A percentile compares a stretch with the other conserved stretches of the same genome.
Conservation (phyloP, 73 alveolate genomes). For the Paramecium sonneborni region DNA sequence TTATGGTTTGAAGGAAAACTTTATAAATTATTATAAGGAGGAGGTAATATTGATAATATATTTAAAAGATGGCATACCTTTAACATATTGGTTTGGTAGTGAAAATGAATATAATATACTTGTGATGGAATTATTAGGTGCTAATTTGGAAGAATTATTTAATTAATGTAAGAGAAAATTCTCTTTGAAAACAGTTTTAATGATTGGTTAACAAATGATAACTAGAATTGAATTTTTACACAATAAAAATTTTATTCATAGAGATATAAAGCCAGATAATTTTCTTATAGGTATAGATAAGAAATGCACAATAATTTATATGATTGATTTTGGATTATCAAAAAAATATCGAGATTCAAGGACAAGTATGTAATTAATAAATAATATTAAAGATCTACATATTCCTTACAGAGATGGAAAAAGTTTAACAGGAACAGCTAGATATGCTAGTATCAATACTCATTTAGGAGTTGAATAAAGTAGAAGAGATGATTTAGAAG, state of each 20-base stretch:
- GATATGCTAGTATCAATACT: slow-evolving; percentile 78
- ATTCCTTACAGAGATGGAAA: slow-evolving; percentile 66
- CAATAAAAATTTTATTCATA: slow-evolving; percentile 64
- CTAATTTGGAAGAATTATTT: slow-evolving; percentile 75
- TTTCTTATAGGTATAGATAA: slow-evolving; percentile 83
- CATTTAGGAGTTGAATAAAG: slow-evolving; percentile 76
- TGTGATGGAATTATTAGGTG: slow-evolving; percentile 76
- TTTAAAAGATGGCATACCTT: slow-evolving; percentile 82
- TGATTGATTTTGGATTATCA: slow-evolving; percentile 77
- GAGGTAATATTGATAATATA: neutral
- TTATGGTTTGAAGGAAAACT: no score
- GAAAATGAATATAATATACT: slow-evolving; percentile 79
- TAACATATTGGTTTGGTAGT: slow-evolving; percentile 81
- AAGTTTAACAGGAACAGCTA: slow-evolving; percentile 77
- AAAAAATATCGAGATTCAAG: slow-evolving; percentile 69
- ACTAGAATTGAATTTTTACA: slow-evolving; percentile 71
- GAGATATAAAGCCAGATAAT: slow-evolving; percentile 79
- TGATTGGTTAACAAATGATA: slow-evolving; percentile 66
- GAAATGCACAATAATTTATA: slow-evolving; percentile 71
- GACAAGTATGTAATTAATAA: slow-evolving; percentile 11
- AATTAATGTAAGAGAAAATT: slow-evolving; percentile 70
- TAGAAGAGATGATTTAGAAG: slow-evolving; percentile 83
- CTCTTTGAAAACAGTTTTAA: slow-evolving; percentile 69
- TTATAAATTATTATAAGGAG: no score
- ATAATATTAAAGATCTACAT: neutral